Evolutionary conservation across 2,329 filamentous ascomycete species (phyloP).

Genomic region (Aspergillus brasiliensis): DNA sequence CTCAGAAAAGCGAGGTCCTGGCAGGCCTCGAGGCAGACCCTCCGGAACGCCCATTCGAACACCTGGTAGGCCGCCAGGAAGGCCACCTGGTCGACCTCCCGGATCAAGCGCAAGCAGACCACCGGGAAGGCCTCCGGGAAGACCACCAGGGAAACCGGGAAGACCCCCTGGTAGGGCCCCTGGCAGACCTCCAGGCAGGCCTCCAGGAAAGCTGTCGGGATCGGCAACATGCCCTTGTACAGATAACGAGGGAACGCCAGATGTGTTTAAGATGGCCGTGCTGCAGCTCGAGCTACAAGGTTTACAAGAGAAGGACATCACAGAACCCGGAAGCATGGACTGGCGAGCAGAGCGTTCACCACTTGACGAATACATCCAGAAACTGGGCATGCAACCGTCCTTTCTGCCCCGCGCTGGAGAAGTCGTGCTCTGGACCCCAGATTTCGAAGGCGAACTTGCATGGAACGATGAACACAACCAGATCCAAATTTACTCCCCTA

Average conservation of each 20-base stretch:
- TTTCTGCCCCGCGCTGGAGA: slow-evolving; percentile 60
- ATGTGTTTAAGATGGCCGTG: slow-evolving; percentile 55
- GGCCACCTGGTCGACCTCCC: slow-evolving; percentile 12
- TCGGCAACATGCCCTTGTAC: slow-evolving; percentile 7
- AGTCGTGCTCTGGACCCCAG: slow-evolving; percentile 55
- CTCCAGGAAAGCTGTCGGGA: slow-evolving; percentile 13
- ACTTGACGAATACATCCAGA: slow-evolving; percentile 46
- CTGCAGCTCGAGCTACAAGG: slow-evolving; percentile 49
- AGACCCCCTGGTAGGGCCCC: slow-evolving; percentile 10
- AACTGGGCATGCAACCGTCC: slow-evolving; percentile 47
- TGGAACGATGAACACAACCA: slow-evolving; percentile 34
- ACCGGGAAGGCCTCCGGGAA: slow-evolving; percentile 4
- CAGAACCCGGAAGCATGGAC: slow-evolving; percentile 56
- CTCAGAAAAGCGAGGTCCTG: slow-evolving; percentile 3
- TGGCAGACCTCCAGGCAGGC: slow-evolving; percentile 7
- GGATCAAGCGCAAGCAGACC: slow-evolving; percentile 9
- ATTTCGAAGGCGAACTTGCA: slow-evolving; percentile 40
- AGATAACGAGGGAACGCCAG: slow-evolving; percentile 58
- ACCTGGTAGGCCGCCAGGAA: slow-evolving; percentile 1
- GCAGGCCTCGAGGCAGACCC: slow-evolving; percentile 2
- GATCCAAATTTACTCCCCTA: slow-evolving; percentile 38
- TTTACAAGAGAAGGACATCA: slow-evolving; percentile 48
- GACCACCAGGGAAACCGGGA: slow-evolving; percentile 6
- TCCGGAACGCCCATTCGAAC: neutral
- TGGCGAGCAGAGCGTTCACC: slow-evolving; percentile 55